A percentile compares a stretch with the other conserved stretches of the same genome.
phyloP scores from a whole-genome alignment of 805 yeast genomes.

The Limtongozyma cylindracea region DNA sequence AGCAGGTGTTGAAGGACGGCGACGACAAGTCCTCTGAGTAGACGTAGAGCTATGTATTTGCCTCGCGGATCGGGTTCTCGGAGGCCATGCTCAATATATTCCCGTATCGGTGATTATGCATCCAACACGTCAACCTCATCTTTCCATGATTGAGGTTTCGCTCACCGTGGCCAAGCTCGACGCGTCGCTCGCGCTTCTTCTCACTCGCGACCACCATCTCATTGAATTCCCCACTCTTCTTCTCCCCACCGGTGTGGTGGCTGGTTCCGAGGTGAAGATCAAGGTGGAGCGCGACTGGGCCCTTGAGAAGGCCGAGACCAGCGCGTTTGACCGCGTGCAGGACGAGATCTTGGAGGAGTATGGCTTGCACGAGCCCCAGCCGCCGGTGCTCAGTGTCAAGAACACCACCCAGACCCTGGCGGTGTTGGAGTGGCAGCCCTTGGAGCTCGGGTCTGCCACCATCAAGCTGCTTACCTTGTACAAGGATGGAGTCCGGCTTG shows the following conservation, averaged over 20 bases:
- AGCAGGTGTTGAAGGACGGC: slow-evolving; percentile 13
- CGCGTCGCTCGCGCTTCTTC: slow-evolving; percentile 74
- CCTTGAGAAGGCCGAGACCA: slow-evolving; percentile 34
- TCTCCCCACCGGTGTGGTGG: slow-evolving; percentile 70
- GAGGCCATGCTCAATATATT: too few relatives aligned
- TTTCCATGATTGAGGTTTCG: slow-evolving; percentile 79
- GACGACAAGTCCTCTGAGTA: too few relatives aligned
- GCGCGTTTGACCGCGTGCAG: slow-evolving; percentile 39
- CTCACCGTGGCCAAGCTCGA: slow-evolving; percentile 90
- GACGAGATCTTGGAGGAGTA: slow-evolving; percentile 45
- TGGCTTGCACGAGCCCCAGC: slow-evolving; percentile 45
- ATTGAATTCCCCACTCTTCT: slow-evolving; percentile 93
- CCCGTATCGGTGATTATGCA: too few relatives aligned
- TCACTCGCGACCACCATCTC: slow-evolving; percentile 80
- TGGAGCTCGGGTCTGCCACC: slow-evolving; percentile 62
- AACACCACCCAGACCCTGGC: slow-evolving; percentile 89
- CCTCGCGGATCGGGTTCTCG: too few relatives aligned
- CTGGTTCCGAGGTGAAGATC: slow-evolving; percentile 80
- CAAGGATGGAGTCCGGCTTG: slow-evolving; percentile 50
- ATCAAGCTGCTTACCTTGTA: slow-evolving; percentile 54
- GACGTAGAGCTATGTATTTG: too few relatives aligned
- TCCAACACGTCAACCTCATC: too few relatives aligned
- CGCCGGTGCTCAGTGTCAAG: slow-evolving; percentile 41
- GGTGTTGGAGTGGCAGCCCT: slow-evolving; percentile 82
- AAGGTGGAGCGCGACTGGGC: slow-evolving; percentile 55